Evolutionary conservation across 495 filamentous ascomycete species (phyloP), one percentile per base, ranked within the genome.

Genomic region (Xeromyces bisporus): DNA sequence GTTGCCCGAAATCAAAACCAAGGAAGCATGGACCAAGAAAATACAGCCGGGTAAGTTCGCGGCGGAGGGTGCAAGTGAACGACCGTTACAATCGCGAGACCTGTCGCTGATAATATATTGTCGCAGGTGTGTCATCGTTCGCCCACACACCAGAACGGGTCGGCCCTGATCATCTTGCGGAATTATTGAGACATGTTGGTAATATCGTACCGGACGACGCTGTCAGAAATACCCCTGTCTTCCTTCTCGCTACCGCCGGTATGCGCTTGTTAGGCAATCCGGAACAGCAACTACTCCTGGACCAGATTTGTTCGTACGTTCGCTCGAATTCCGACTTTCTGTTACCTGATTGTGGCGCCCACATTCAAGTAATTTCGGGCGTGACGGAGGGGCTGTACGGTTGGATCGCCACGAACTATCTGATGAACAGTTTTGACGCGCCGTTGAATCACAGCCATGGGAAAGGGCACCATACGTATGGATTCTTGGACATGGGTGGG

Each of bases 401-500:
- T n/a, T 99, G 89, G 89, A 76, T 96, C 39, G 89, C 89, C 20
- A 75, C 87, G n/a, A 99, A 99, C 46, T 99, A 96, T 47, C 56
- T 99, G 12, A 59, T 99, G 18, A 85, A 81, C n/a, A 83, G 83
- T 2, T 96, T 96, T 40, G 79, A 96, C 49, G 53, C 66, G n/a
- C 79, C 85, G 0, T 62, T 71, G 15, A 56, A 67, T 15, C 81
- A 91, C 41, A 59, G 63, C 31, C 74, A 80, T 44, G 85, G 84
- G 11, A 85, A 93, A 43, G 77, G 71, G 15, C 89, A 96, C 42
- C 80, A 89, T 44, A 99, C 89, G 0, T 99, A 96, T 50, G 89
- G 89, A 0, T 99, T 99, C 48, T 54, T 99, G 31, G 89, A 99
- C 50, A 96, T 99, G 89, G 89, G 89, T 15, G 89, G 89, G 11